Percentiles rank a stretch among this genome's conserved stretches.
Evolutionary conservation across 2,329 filamentous ascomycete species (phyloP).

Genomic region (Pseudovirgaria hyperparasitica): DNA sequence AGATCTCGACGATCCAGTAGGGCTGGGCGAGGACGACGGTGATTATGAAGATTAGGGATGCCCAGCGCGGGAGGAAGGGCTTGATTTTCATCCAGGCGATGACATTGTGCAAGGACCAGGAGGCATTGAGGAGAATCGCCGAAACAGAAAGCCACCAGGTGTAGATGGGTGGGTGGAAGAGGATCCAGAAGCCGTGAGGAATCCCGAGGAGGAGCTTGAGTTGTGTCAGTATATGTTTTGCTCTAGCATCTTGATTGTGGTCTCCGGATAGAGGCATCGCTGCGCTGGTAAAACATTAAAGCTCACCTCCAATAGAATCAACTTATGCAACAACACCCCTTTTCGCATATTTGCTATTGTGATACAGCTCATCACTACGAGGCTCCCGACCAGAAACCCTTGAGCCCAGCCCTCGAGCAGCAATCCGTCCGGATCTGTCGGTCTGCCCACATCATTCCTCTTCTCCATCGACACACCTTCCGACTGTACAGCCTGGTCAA

Average conservation of each 20-base stretch:
- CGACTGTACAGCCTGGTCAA: no score
- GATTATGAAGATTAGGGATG: slow-evolving; percentile 43
- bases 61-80: slow-evolving; percentile 41
- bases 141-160: slow-evolving; percentile 52
- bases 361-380: slow-evolving; percentile 36
- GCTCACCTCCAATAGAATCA: slow-evolving; percentile 35
- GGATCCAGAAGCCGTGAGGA: slow-evolving; percentile 47
- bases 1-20: slow-evolving; percentile 54
- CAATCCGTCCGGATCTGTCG: slow-evolving; percentile 18
- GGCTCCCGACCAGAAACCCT: slow-evolving; percentile 26
- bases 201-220: slow-evolving; percentile 41
- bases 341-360: slow-evolving; percentile 37
- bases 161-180: slow-evolving; percentile 41
- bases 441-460: slow-evolving; percentile 13
- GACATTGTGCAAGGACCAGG: slow-evolving; percentile 52
- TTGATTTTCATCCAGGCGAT: slow-evolving; percentile 56
- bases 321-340: slow-evolving; percentile 35
- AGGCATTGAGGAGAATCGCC: slow-evolving; percentile 48
- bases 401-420: slow-evolving; percentile 28
- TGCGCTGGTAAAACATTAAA: no score
- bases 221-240: no score
- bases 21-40: slow-evolving; percentile 47
- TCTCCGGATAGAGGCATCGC: no score
- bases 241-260: no score
- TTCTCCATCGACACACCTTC: slow-evolving; percentile 2